Conservation (phyloP, 2,329 filamentous ascomycete genomes). For the Lachnellula occidentalis region DNA sequence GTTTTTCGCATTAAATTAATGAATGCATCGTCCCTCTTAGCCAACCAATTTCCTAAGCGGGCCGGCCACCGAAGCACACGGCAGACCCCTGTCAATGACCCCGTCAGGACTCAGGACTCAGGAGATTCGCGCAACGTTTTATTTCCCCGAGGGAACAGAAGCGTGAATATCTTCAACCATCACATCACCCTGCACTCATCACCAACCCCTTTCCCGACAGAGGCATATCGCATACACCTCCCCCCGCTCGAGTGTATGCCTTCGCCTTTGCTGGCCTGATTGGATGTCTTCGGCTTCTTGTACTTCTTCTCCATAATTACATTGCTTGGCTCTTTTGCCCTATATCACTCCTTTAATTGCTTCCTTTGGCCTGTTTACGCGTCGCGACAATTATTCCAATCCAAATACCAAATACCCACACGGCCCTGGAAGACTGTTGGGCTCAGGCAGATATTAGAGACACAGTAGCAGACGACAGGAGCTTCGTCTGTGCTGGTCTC, state of each 20-base stretch:
- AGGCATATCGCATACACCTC: conserved; percentile 10
- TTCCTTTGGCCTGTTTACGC: conserved; percentile 2
- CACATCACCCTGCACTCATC: conserved; percentile 7
- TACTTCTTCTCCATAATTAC: conserved; percentile 4
- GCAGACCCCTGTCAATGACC: not conserved
- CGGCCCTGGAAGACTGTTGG: conserved; percentile 9
- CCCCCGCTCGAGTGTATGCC: conserved; percentile 12
- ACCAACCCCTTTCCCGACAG: not conserved
- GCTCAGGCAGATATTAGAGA: conserved; percentile 21
- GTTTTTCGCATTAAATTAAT: conserved; percentile 1
- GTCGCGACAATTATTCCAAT: conserved; percentile 7
- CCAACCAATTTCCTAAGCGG: conserved; percentile 4
- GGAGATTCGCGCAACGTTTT: conserved; percentile 12
- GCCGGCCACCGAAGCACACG: not conserved
- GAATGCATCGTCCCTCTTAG: not conserved
- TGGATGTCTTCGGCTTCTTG: conserved; percentile 22
- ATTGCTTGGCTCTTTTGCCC: conserved; percentile 10
- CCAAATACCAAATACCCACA: not conserved
- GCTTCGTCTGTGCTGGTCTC: conserved; percentile 59
- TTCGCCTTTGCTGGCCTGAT: conserved; percentile 20
- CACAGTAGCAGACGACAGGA: conserved; percentile 54
- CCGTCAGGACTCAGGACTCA: not conserved
- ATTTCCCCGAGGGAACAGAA: conserved; percentile 1
- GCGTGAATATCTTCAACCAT: not conserved
- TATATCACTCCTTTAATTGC: conserved; percentile 30